A percentile compares a stretch with the other conserved stretches of the same genome.
These are phyloP conservation scores for Fusarium sp. DNA, from an alignment of 2,329 filamentous ascomycete species.

Conservation along the genomic window DNA sequence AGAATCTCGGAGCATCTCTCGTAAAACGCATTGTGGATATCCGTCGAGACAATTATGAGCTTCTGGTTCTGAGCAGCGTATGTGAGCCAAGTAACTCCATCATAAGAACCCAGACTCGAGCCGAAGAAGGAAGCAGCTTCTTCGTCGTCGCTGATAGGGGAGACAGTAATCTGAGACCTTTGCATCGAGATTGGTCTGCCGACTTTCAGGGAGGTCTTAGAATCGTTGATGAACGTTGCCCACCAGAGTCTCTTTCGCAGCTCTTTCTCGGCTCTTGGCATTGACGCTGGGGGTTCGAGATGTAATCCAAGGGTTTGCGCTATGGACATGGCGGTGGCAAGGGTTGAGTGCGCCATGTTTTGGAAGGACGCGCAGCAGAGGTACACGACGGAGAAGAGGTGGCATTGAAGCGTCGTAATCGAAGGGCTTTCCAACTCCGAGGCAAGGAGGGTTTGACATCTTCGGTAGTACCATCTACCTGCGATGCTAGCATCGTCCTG, in stretches of 20 bases:
- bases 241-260: conserved; percentile 66
- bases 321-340: conserved; percentile 56
- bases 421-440: conserved; percentile 60
- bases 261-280: conserved; percentile 49
- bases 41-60: conserved; percentile 30
- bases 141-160: conserved; percentile 47
- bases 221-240: conserved; percentile 62
- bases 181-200: conserved; percentile 55
- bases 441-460: conserved; percentile 54
- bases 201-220: conserved; percentile 59
- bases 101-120: conserved; percentile 28
- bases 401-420: conserved; percentile 61
- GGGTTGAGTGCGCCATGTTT: conserved; percentile 59
- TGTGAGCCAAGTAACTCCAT: conserved; percentile 40
- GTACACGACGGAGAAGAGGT: conserved; percentile 59
- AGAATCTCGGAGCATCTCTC: conserved; percentile 31
- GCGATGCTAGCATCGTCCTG: conserved; percentile 47
- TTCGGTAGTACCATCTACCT: conserved; percentile 60
- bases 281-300: background rate
- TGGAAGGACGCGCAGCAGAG: conserved; percentile 61
- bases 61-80: conserved; percentile 32
- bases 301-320: conserved; percentile 31
- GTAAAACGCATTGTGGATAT: conserved; percentile 49
- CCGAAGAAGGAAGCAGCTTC: conserved; percentile 29
- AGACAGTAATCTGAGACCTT: conserved; percentile 50